These are phyloP conservation scores for Lodderomyces oxycetoniae DNA, from an alignment of 1,139 yeast species.

Conservation along the genomic window DNA sequence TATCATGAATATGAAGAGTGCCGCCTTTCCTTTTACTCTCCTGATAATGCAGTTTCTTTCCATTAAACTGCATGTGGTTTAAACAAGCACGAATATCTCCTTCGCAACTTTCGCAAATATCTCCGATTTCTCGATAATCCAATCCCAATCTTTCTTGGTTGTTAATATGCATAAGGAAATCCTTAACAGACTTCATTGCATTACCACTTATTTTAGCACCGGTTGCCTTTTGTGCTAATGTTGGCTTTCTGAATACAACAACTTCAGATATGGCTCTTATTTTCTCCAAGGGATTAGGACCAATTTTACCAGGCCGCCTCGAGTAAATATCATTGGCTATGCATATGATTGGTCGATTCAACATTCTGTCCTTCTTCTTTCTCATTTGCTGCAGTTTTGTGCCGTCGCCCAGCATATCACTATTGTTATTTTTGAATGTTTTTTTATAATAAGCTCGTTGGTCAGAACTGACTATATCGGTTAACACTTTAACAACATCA, in stretches of 20 bases:
- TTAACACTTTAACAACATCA: constrained; percentile 69
- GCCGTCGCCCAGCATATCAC: neutral
- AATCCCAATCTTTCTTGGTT: constrained; percentile 29
- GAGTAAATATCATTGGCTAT: constrained; percentile 86
- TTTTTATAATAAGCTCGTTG: constrained; percentile 35
- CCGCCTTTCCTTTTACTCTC: too few species aligned
- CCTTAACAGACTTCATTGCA: constrained; percentile 39
- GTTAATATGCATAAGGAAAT: constrained; percentile 31
- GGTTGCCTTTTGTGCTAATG: constrained; percentile 38
- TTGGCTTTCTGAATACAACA: constrained; percentile 59
- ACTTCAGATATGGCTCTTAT: constrained; percentile 71
- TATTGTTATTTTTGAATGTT: constrained; percentile 4
- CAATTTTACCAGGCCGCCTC: constrained; percentile 29
- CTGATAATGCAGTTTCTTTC: constrained; percentile 16
- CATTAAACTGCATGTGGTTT: constrained; percentile 73
- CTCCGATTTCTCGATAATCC: constrained; percentile 34
- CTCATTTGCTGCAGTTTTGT: constrained; percentile 16
- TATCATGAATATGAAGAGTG: constrained; percentile 25
- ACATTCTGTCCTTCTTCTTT: constrained; percentile 31
- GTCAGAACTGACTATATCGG: constrained; percentile 61
- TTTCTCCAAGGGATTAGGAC: constrained; percentile 55
- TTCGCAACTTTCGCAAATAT: constrained; percentile 67
- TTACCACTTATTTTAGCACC: constrained; percentile 30
- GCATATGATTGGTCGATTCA: constrained; percentile 84
- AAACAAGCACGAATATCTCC: constrained; percentile 86